These are phyloP conservation scores for Cystobasidium sp. DNA, from an alignment of 1,284 basidiomycete genomes.

Conservation along the genomic window DNA sequence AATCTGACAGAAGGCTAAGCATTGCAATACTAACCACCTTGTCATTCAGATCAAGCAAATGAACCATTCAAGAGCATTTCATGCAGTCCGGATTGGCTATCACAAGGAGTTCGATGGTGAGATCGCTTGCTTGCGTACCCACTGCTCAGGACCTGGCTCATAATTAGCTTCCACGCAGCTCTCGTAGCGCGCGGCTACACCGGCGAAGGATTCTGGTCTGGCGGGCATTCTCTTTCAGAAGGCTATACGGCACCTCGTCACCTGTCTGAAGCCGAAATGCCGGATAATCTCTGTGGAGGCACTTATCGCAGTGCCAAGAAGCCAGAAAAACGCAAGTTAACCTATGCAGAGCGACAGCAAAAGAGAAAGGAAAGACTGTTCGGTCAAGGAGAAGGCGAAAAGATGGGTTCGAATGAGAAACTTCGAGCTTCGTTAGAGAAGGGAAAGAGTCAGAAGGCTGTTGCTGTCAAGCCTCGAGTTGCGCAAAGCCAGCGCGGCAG, in stretches of 20 bases:
- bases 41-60: slow-evolving; percentile 41
- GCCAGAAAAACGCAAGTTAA: slow-evolving; percentile 36
- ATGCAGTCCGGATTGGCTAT: slow-evolving; percentile 34
- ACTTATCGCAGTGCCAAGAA: slow-evolving; percentile 30
- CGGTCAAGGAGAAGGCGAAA: slow-evolving; percentile 35
- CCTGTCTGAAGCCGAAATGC: slow-evolving; percentile 31
- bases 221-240: slow-evolving; percentile 30
- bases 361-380: slow-evolving; percentile 37
- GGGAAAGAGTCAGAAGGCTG: slow-evolving; percentile 36
- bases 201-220: slow-evolving; percentile 42
- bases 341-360: slow-evolving; percentile 37
- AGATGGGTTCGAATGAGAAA: slow-evolving; percentile 15
- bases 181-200: slow-evolving; percentile 31
- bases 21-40: not conserved
- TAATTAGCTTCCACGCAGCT: not conserved
- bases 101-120: slow-evolving; percentile 39
- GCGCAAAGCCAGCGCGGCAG: slow-evolving; percentile 39
- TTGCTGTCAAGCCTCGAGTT: slow-evolving; percentile 31
- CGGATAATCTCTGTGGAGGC: slow-evolving; percentile 34
- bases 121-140: not conserved
- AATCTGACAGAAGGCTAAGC: not conserved
- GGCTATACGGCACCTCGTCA: slow-evolving; percentile 27
- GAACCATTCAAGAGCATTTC: slow-evolving; percentile 42
- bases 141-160: not conserved
- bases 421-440: slow-evolving; percentile 30